phyloP scores from a whole-genome alignment of 2,329 filamentous ascomycete genomes.

The Curvularia sp. region DNA sequence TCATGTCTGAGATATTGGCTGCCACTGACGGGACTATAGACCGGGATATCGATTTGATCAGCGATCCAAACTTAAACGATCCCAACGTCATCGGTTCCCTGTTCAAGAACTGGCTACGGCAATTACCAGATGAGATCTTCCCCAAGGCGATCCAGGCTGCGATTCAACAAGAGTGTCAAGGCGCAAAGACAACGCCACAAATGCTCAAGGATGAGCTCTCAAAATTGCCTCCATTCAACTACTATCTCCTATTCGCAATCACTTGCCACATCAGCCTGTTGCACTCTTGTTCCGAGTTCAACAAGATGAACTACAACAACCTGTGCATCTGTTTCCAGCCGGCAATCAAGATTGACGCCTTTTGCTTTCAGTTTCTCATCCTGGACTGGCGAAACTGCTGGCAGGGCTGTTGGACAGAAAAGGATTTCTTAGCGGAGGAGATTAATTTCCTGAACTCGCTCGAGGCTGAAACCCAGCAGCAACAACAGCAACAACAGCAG shows the following conservation, averaged over 20 bases:
- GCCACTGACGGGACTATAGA: constrained; percentile 58
- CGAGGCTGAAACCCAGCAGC: constrained; percentile 20
- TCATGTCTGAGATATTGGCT: not conserved
- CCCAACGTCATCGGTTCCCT: constrained; percentile 96
- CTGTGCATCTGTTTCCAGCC: constrained; percentile 97
- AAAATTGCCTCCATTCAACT: constrained; percentile 94
- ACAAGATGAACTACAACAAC: constrained; percentile 98
- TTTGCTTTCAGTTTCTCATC: constrained; percentile 94
- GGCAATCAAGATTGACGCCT: constrained; percentile 93
- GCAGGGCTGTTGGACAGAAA: constrained; percentile 93
- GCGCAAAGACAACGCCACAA: constrained; percentile 80
- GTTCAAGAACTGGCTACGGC: constrained; percentile 94
- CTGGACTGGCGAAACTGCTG: constrained; percentile 96
- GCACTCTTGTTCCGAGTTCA: constrained; percentile 89
- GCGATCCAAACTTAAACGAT: constrained; percentile 86
- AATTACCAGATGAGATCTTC: constrained; percentile 92
- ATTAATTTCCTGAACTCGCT: constrained; percentile 38
- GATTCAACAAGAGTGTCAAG: constrained; percentile 79
- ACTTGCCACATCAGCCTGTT: constrained; percentile 94
- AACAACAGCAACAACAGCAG: constrained; percentile 1
- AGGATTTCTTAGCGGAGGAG: constrained; percentile 62
- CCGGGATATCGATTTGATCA: constrained; percentile 87
- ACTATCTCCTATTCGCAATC: constrained; percentile 96
- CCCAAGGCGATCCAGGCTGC: constrained; percentile 82
- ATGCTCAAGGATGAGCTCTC: constrained; percentile 90